Base-by-base conservation (phyloP, 257 asterid species). In the Eucommia ulmoides region DNA sequence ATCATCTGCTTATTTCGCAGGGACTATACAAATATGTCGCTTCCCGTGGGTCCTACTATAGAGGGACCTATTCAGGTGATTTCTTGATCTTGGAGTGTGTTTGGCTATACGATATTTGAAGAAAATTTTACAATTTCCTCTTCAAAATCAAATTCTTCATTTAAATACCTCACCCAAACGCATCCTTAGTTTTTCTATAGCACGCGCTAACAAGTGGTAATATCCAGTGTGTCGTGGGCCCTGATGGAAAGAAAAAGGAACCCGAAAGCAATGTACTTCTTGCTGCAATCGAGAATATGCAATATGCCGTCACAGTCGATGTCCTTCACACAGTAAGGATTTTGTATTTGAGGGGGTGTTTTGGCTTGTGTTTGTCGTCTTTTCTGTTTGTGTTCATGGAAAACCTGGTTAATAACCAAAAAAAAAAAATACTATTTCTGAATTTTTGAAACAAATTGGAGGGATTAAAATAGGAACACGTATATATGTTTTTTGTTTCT, bases 1-100 rank as follows among this genome's bases (percentile, higher is more conserved):
- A 35, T 35, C n/a, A 9, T 51, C 61, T 69, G 35, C 20, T 70
- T 18, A 25, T 33, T 49, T 8, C 57, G 61, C 78, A 85, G 95
- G 82, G 91, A 85, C 61, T 85, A 82, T 50, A 85, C 95, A 61
- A 85, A 85, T 71, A 87, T 93, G 29, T 76, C 73, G 61, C 91
- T 85, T 53, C 93, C 93, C 54, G 91, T 85, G 50, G 79, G 82
- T 63, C 68, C 85, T 53, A 85, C 88, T 25, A 88, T 88, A 33
- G 91, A 79, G 66, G 86, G 84, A 47, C 67, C 63, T 52, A 64
- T 65, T 60, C 88, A 82, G 92, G 95, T 77, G n/a, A n/a, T n/a
- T n/a, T n/a, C n/a, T n/a, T n/a, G n/a, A n/a, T n/a, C n/a, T n/a
- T n/a, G n/a, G n/a, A n/a, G n/a, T n/a, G n/a, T n/a, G n/a, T n/a